phyloP scores from a whole-genome alignment of 495 filamentous ascomycete species.

The Letharia lupina region DNA sequence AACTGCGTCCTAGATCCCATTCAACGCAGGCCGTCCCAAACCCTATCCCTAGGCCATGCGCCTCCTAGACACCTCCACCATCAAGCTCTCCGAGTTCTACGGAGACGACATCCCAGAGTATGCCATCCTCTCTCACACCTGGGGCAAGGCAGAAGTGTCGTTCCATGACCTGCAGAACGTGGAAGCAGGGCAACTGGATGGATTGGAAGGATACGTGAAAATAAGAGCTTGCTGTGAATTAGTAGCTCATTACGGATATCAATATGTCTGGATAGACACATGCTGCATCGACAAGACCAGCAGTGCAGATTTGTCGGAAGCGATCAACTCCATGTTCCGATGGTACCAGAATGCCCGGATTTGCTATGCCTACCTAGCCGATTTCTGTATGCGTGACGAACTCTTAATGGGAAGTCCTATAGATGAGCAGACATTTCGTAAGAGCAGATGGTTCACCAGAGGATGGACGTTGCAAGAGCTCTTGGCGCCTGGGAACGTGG shows the following conservation, averaged over 20 bases:
- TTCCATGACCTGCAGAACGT: slow-evolving; percentile 24
- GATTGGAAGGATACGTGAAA: slow-evolving; percentile 25
- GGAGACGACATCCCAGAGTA: slow-evolving; percentile 28
- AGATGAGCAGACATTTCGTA: not conserved
- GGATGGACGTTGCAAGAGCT: slow-evolving; percentile 37
- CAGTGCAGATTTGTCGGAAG: slow-evolving; percentile 34
- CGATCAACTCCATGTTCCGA: slow-evolving; percentile 43
- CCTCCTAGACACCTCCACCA: slow-evolving; percentile 27
- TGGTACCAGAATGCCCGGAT: slow-evolving; percentile 30
- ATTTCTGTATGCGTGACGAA: slow-evolving; percentile 16
- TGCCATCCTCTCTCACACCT: slow-evolving; percentile 35
- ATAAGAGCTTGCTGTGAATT: slow-evolving; percentile 20
- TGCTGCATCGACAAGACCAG: slow-evolving; percentile 38
- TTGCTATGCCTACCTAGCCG: slow-evolving; percentile 34
- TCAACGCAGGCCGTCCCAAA: no score
- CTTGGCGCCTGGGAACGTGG: slow-evolving; percentile 25
- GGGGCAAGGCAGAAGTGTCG: slow-evolving; percentile 30
- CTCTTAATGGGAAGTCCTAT: not conserved
- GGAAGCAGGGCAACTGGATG: not conserved
- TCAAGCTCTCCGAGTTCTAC: slow-evolving; percentile 26
- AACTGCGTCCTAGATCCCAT: no score
- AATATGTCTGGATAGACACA: slow-evolving; percentile 26
- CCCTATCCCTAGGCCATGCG: slow-evolving; percentile 24
- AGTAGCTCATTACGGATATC: slow-evolving; percentile 18
- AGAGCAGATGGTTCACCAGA: slow-evolving; percentile 32